Conservation (phyloP, 257 asterid genomes). For the Petrea volubilis region DNA sequence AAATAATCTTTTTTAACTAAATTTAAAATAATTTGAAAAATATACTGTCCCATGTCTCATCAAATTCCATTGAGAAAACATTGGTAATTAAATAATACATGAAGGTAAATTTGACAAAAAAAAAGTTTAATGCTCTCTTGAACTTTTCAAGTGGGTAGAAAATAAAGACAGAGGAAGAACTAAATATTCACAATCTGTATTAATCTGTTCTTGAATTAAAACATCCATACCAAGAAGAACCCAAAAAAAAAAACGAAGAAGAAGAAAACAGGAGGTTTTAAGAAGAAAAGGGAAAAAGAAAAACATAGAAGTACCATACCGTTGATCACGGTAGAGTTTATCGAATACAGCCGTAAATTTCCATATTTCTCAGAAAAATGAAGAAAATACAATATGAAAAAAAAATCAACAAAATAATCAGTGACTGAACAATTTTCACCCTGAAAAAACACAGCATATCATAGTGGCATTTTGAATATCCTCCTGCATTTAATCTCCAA, state of each 20-base stretch:
- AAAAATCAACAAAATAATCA: conserved; percentile 13
- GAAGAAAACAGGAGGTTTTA: not conserved
- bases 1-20: no score
- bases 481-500: conserved; percentile 14
- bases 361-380: conserved; percentile 2
- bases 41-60: no score
- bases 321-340: not conserved
- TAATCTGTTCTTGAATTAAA: not conserved
- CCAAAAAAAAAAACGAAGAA: no score
- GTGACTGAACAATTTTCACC: not conserved
- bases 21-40: no score
- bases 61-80: no score
- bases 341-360: not conserved
- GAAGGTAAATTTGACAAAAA: no score
- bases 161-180: not conserved
- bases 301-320: not conserved
- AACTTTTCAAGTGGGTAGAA: no score
- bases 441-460: not conserved
- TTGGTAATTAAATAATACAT: no score
- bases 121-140: no score
- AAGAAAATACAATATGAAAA: not conserved
- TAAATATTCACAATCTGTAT: not conserved
- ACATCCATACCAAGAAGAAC: no score
- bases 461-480: not conserved
- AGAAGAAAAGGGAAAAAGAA: not conserved